Evolutionary conservation across 2,329 filamentous ascomycete genomes (phyloP), one percentile per base, ranked within the genome.

Genomic region (Bipolaris gigantea): DNA sequence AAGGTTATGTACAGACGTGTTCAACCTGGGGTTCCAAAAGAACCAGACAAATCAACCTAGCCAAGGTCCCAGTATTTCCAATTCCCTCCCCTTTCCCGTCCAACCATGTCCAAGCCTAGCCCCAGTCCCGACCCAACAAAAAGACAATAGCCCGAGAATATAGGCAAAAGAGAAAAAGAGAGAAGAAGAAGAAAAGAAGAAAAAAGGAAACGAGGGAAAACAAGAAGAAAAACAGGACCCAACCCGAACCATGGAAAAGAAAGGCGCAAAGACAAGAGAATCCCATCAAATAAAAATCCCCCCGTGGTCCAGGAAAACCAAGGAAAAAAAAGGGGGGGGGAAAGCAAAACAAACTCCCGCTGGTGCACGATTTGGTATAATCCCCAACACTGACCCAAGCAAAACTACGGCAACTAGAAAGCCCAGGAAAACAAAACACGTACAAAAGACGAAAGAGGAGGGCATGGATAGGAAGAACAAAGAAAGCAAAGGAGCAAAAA

Each of bases 351-450:
- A 43, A 59, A 65, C 65, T 56, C 62, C 65, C 58, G 61, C 59
- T 65, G 36, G 61, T 53, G 42, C 63, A 50, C 64, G 62, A 63
- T 60, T 59, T 68, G 65, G 65, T 65, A 65, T 67, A 66, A 62
- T 56, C 56, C 58, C 54, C 53, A 56, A 53, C 8, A 43, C 42
- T 13, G 30, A 32, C 9, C 18, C 34, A 36, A 40, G 3, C 13
- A 40, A 23, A 25, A 25, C 3, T 10, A 10, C 27, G 11, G 4
- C 5, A 30, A 30, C 27, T 30, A 30, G 27, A 30, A 30, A 21
- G 5, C 3, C 21, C 3, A 3, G 21, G 21, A 25, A 6, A 25
- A 25, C 9, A 25, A 7, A 38, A 47, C 23, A 44, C 34, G 32
- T 13, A 23, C 40, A 21, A 35, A 30, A 27, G 21, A 25, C n/a